These are phyloP conservation scores for Daedalea quercina DNA, from an alignment of 768 basidiomycete genomes.

Conservation along the genomic window DNA sequence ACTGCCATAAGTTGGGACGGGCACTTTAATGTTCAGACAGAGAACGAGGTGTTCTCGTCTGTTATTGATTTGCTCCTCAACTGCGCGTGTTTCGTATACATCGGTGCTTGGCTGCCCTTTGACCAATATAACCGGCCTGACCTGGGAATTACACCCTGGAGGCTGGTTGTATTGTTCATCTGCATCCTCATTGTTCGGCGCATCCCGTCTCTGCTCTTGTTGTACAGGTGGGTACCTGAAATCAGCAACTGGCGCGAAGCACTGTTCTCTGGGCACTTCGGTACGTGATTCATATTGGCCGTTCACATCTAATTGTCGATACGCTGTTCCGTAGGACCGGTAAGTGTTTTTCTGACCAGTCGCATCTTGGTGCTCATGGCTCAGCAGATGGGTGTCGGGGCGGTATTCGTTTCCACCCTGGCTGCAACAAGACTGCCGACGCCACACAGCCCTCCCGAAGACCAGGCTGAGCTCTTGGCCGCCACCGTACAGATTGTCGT, in stretches of 20 bases:
- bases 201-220: constrained; percentile 67
- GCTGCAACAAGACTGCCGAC: constrained; percentile 56
- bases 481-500: constrained; percentile 76
- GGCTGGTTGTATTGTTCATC: constrained; percentile 61
- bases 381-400: constrained; percentile 80
- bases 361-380: not conserved
- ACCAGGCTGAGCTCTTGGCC: constrained; percentile 69
- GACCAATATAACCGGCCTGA: constrained; percentile 44
- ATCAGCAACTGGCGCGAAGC: constrained; percentile 82
- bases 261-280: constrained; percentile 88
- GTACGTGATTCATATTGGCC: constrained; percentile 25
- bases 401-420: constrained; percentile 80
- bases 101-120: constrained; percentile 84
- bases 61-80: constrained; percentile 87
- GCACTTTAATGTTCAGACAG: constrained; percentile 71
- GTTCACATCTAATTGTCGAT: not conserved
- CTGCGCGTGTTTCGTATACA: constrained; percentile 76
- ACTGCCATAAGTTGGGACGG: constrained; percentile 91
- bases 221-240: constrained; percentile 86
- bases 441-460: constrained; percentile 52
- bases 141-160: constrained; percentile 63
- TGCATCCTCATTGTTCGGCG: constrained; percentile 69
- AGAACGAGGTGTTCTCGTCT: constrained; percentile 83
- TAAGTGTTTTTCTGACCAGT: constrained; percentile 22
- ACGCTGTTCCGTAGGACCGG: constrained; percentile 37